Base-by-base conservation (phyloP, 371 early-diverging fungal genomes). In the Globomyces sp. region DNA sequence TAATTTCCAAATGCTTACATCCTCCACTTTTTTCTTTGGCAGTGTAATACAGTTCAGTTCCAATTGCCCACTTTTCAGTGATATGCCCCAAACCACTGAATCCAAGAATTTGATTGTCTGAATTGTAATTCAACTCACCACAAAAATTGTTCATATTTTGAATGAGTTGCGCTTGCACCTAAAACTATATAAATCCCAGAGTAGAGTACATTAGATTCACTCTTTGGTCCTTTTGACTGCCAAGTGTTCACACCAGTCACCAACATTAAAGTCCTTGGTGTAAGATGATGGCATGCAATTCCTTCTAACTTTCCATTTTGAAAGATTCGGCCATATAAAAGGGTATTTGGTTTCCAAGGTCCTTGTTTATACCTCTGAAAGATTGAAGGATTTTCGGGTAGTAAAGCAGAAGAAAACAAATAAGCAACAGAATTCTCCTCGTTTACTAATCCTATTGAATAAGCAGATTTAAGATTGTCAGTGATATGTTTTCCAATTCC, bases 11-110 rank as follows among this genome's bases (percentile, higher is more conserved):
- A 24, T 34, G 77, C 85, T 77, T 85, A 91, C 93, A 74, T 71
- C 96, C 96, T 58, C 93, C 96, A 68, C 91, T 92, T 68, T 86
- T 85, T 49, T 93, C 93, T 47, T 89, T 82, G 1, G 86, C 87
- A 4, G 92, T 90, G 69, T 89, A 93, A 70, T 92, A 94, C 6
- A 92, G 49, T 73, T 94, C 96, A 45, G 85, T 86, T 8, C 93
- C 93, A 10, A 80, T 73, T 0, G 89, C 86, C 90, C 90, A 90
- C 68, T 86, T 68, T 51, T 83, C 76, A n/a, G 87, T 85, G 71
- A 92, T 82, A 62, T 86, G 87, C 65, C 91, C 89, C 46, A 91
- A 74, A 13, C 87, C 87, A 59, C 89, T 87, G 41, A 92, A 48
- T 11, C 95, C 95, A 43, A 92, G 65, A 13, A 93, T 71, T 3